Evolutionary conservation across 345 rosid species (phyloP).

Genomic region (Eutrema heterophyllum): DNA sequence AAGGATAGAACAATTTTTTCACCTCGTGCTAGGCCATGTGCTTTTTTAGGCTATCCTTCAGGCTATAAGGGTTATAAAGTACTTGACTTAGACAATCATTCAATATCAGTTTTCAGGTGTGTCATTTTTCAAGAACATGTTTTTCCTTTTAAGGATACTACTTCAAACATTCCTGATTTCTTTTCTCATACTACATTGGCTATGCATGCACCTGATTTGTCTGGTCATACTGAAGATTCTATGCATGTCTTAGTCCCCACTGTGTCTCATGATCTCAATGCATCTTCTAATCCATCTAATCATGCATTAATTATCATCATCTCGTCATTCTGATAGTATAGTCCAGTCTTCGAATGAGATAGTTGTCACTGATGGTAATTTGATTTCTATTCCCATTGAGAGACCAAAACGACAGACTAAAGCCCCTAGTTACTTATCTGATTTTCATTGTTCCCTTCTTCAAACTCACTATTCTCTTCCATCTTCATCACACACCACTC

Average conservation of each 20-base stretch:
- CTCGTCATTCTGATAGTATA: no score
- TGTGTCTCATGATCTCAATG: not conserved
- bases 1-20: not conserved
- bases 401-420: not conserved
- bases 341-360: no score
- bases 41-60: not conserved
- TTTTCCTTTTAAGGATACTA: no score
- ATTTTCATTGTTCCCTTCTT: not conserved
- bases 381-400: no score
- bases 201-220: no score
- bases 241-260: no score
- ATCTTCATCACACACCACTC: not conserved
- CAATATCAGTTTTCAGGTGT: not conserved
- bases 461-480: not conserved
- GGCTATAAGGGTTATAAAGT: not conserved
- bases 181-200: no score
- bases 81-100: not conserved
- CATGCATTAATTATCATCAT: no score
- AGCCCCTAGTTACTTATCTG: not conserved
- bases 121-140: not conserved
- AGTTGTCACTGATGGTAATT: no score
- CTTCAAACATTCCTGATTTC: no score
- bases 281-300: no score
- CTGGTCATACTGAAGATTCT: no score
- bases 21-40: not conserved